Evolutionary conservation across 2,329 filamentous ascomycete species (phyloP), one percentile per base, ranked within the genome.

Genomic region (Alternaria incomplexa): DNA sequence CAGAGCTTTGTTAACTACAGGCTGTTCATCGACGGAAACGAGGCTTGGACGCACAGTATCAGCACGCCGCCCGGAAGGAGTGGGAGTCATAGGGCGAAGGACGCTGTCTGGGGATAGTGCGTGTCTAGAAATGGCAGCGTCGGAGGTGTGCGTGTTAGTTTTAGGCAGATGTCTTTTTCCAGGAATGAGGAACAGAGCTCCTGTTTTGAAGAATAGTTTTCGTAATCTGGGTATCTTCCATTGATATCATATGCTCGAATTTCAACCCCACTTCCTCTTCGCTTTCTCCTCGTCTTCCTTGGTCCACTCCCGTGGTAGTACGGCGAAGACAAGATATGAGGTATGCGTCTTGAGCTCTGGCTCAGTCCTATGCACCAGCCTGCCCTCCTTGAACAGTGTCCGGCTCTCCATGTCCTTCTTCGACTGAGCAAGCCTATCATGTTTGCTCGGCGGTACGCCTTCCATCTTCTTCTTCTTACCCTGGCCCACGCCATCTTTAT

Each of bases 301-400:
- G 0, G 85, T 90, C 96, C 96, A 99, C 65, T 92, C 90, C 46
- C 89, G 86, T n/a, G 96, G 95, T 63, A 99, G 81, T 4, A 96
- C 84, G 0, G 96, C 96, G 82, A 99, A 99, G 5, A 96, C 91
- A 5, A 99, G 86, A 78, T 99, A 99, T n/a, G 92, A 96, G 0
- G 96, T 99, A 80, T 99, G 96, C 8, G 92, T 96, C 85, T 97
- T 97, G 63, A 98, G 83, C 74, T 99, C 96, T 0, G 89, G 83
- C 81, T 99, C 96, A 0, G 92, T 89, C 23, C 93, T 87, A 73
- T 96, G 93, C 28, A 93, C 86, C 44, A 98, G 75, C 26, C 88
- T 87, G 1, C 96, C 96, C 64, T 94, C 88, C 76, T 91, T 88
- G 82, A 90, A 97, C 46, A 79, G 30, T 23, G 73, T 64, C 44